phyloP scores from a whole-genome alignment of 192 early-diverging fungal species.

The Entomortierella chlamydospora region DNA sequence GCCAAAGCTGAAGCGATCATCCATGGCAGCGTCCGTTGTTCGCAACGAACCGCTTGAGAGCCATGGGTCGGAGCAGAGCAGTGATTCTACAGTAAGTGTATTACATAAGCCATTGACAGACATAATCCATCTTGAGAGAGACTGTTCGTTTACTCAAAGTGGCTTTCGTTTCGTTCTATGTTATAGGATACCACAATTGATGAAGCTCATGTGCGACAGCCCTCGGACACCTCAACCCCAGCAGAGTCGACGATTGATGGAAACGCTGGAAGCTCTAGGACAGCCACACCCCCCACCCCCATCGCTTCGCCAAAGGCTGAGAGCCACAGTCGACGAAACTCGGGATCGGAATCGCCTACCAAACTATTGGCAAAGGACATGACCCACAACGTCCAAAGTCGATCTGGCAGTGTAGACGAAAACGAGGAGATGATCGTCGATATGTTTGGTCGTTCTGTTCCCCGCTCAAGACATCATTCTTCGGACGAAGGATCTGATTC shows the following conservation, averaged over 20 bases:
- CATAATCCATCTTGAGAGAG: too few relatives aligned
- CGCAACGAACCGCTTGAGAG: constrained; percentile 4
- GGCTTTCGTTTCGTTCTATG: too few relatives aligned
- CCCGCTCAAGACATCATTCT: constrained; percentile 27
- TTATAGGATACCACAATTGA: not conserved
- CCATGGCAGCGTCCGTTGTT: constrained; percentile 24
- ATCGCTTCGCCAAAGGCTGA: constrained; percentile 29
- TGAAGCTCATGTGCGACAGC: not conserved
- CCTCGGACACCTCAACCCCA: not conserved
- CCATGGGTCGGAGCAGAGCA: not conserved
- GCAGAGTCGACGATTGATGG: not conserved
- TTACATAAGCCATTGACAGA: too few relatives aligned
- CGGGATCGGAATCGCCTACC: constrained; percentile 27
- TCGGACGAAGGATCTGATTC: constrained; percentile 38
- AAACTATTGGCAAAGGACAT: constrained; percentile 23
- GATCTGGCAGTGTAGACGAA: constrained; percentile 23
- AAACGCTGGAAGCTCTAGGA: not conserved
- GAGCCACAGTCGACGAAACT: constrained; percentile 14
- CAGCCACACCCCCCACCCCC: constrained; percentile 32
- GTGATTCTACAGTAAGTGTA: not conserved
- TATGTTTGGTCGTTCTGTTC: constrained; percentile 17
- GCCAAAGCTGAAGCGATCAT: constrained; percentile 39
- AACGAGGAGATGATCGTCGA: constrained; percentile 17
- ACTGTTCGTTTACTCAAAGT: too few relatives aligned
- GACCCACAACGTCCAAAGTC: constrained; percentile 23